Base-by-base conservation (phyloP, 2,329 filamentous ascomycete species). In the Aspergillus sp. region DNA sequence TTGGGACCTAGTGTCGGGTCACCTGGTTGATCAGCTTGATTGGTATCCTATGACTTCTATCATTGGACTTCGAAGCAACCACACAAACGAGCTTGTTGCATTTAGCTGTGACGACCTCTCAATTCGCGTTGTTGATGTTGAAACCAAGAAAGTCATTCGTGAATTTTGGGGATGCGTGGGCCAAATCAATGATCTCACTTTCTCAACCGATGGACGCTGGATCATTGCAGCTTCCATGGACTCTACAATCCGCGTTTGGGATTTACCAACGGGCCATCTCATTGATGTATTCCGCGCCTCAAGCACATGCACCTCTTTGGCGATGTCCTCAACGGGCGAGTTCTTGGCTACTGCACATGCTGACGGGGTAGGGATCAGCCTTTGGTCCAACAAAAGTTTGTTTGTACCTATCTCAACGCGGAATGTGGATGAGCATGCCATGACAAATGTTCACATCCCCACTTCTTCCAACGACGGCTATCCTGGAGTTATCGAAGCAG, bases 181-280 rank as follows among this genome's bases (percentile, higher is more conserved):
- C 13, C 80, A 84, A 58, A 89, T 95, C 67, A 92, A 90, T 69
- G 91, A 95, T 76, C 88, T 93, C 61, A 89, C 87, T 69, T 98
- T 99, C 78, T 98, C 94, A 3, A 91, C 88, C 66, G 93, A 98
- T 74, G 94, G 94, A 8, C 87, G 92, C 59, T 99, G 95, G 95
- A 87, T 99, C 66, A 87, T 97, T 59, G 91, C 92, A 21, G 90
- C 92, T 12, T 92, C 92, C 0, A 88, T 90, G 70, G 91, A 96
- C 71, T 87, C 87, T 1, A 81, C 92, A 5, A 81, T 97, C 54
- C 87, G 95, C 45, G 87, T 98, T 7, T 99, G 95, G 92, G 96
- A 99, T 79, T 81, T 99, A 28, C 92, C 95, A 0, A 99, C 96
- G 0, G 94, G 92, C 25, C 94, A 99, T 77, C 83, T 99, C 13